Evolutionary conservation across 208 protist genomes (phyloP), one percentile per base, ranked within the genome.

Genomic region (Leishmania gerbilli): DNA sequence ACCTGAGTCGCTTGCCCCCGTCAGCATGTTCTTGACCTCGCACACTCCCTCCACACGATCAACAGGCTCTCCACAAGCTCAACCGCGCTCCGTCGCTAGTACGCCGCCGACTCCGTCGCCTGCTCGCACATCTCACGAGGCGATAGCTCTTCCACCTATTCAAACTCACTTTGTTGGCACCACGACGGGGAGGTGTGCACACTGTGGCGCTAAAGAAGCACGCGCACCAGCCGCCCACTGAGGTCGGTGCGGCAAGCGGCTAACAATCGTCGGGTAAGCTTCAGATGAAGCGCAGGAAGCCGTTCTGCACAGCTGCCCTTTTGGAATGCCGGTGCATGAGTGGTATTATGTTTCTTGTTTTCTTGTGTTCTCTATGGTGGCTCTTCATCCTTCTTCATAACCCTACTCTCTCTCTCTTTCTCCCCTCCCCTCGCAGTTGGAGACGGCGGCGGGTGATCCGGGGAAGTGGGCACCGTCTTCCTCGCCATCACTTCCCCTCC

Each of bases 81-180:
- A n/a, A 1, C 51, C 6, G 51, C 72, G 51, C 17, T n/a, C 49
- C n/a, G 17, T 31, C 17, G n/a, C 51, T n/a, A 15, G 34, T 27
- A 64, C 51, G 72, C 21, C 31, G 15, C 53, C 27, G 34, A 21
- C 53, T 15, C 6, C 5, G 4, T 45, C 72, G 7, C 31, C 45
- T 40, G 72, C 17, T 11, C 60, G 56, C 75, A 42, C 40, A 60
- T 55, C 75, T 13, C 24, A 24, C 5, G 42, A 79, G 40, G 37
- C 11, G 58, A 2, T 67, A 34, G 24, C 42, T 24, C 75, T 79
- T 31, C 75, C 75, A 34, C 75, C 75, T 17, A 69, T 79, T 24
- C 37, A 31, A 34, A n/a, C 75, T 42, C 56, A 40, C 72, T 4
- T 31, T 47, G 31, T 13, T 11, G 47, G 27, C 71, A 37, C 71